phyloP scores from a whole-genome alignment of 441 rosid species.

The Syzygium malaccense region DNA sequence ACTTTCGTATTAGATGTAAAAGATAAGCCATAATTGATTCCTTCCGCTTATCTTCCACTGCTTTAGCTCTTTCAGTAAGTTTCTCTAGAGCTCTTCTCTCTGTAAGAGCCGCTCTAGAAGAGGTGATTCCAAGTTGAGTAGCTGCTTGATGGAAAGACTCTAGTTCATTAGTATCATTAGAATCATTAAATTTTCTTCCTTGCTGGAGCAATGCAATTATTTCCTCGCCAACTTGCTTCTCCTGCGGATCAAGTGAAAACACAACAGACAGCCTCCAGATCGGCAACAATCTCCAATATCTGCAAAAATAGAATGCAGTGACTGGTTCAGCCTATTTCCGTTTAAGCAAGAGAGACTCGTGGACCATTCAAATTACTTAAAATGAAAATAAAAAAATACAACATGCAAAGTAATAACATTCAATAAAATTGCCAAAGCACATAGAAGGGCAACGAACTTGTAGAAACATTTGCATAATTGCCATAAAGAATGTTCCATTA shows the following conservation, averaged over 20 bases:
- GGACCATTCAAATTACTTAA: background rate
- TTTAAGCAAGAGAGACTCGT: background rate
- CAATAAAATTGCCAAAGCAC: background rate
- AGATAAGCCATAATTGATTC: conserved; percentile 94
- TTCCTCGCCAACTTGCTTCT: conserved; percentile 93
- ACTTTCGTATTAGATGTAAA: conserved; percentile 86
- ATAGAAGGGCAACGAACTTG: background rate
- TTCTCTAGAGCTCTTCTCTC: conserved; percentile 92
- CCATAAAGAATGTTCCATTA: background rate
- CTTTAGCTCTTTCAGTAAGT: conserved; percentile 82
- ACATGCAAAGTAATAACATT: background rate
- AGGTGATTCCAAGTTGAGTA: conserved; percentile 68
- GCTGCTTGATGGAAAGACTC: conserved; percentile 88
- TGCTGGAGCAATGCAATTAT: conserved; percentile 79
- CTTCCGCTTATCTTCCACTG: conserved; percentile 89
- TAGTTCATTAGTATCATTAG: conserved; percentile 58
- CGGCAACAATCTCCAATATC: conserved; percentile 78
- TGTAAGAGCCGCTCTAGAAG: conserved; percentile 84
- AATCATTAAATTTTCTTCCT: conserved; percentile 63
- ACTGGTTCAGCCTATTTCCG: background rate
- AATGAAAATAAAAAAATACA: background rate
- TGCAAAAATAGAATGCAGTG: conserved; percentile 17
- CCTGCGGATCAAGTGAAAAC: too few species aligned
- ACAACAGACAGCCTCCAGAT: too few species aligned
- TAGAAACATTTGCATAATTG: background rate